Percentiles rank a stretch among this genome's conserved stretches.
Conservation (phyloP, 371 early-diverging fungal species). For the Homolaphlyctis polyrhiza region DNA sequence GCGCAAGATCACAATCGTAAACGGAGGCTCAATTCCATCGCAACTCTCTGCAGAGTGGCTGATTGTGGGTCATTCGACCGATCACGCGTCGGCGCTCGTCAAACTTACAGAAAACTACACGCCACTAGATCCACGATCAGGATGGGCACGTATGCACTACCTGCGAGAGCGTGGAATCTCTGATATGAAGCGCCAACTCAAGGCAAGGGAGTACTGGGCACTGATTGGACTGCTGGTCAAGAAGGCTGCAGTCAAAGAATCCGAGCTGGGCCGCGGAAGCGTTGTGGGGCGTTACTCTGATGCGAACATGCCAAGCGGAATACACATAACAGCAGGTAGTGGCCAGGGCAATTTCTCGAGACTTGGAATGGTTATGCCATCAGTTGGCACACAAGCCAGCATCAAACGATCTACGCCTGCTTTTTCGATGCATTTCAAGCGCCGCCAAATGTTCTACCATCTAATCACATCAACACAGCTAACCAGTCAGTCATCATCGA, state of each 20-base stretch:
- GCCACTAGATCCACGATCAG: slow-evolving; percentile 42
- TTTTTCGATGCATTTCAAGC: slow-evolving; percentile 38
- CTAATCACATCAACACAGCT: slow-evolving; percentile 37
- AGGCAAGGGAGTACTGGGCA: slow-evolving; percentile 43
- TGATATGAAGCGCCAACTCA: slow-evolving; percentile 12
- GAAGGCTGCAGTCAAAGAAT: slow-evolving; percentile 26
- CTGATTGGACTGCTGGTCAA: slow-evolving; percentile 36
- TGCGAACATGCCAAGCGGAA: neutral
- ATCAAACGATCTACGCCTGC: slow-evolving; percentile 16
- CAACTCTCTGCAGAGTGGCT: slow-evolving; percentile 43
- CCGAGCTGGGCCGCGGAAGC: slow-evolving; percentile 4
- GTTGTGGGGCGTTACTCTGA: neutral
- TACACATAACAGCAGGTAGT: neutral
- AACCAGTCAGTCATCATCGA: slow-evolving; percentile 35
- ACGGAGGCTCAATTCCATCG: slow-evolving; percentile 52
- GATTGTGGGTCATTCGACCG: slow-evolving; percentile 44
- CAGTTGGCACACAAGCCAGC: neutral
- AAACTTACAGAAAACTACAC: slow-evolving; percentile 38
- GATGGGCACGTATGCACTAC: slow-evolving; percentile 36
- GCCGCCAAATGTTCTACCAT: slow-evolving; percentile 51
- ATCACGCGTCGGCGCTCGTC: slow-evolving; percentile 24
- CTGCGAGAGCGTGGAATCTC: slow-evolving; percentile 24
- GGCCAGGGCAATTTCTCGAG: neutral
- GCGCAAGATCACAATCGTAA: slow-evolving; percentile 41
- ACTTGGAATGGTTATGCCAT: neutral